Conservation (phyloP, 805 yeast genomes). For the Candida tallmaniae region DNA sequence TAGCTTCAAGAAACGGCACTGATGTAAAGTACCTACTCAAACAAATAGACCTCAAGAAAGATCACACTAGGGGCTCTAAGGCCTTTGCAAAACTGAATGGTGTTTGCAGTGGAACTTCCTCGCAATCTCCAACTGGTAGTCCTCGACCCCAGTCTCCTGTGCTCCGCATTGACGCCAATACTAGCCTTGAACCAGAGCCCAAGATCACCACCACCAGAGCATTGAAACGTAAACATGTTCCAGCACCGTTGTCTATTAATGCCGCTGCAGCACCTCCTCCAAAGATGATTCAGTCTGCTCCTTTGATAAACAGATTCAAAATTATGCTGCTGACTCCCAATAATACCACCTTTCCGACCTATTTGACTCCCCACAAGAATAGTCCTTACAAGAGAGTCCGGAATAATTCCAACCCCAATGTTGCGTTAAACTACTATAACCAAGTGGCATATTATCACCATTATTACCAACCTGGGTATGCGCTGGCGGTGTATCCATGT, state of each 20-base stretch:
- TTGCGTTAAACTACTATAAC: background rate
- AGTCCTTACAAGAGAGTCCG: conserved; percentile 14
- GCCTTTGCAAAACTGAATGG: background rate
- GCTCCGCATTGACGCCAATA: background rate
- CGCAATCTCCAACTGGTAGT: background rate
- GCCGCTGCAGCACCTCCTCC: conserved; percentile 5
- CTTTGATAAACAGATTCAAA: conserved; percentile 9
- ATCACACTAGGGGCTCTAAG: background rate
- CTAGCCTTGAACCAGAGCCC: background rate
- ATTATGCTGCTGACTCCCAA: conserved; percentile 10
- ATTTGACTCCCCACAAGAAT: conserved; percentile 14
- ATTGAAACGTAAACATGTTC: conserved; percentile 29
- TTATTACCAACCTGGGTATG: conserved; percentile 1
- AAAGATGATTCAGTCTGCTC: conserved; percentile 32
- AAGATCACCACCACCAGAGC: conserved; percentile 14
- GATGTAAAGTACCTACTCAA: background rate
- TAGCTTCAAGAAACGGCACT: conserved; percentile 21
- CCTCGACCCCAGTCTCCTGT: background rate
- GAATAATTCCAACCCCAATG: background rate
- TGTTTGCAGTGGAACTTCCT: background rate
- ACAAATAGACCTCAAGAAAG: background rate
- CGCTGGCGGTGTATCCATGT: background rate
- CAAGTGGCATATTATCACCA: conserved; percentile 8
- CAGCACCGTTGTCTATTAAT: conserved; percentile 24
- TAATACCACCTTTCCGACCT: conserved; percentile 9